Percentiles rank a stretch among this genome's conserved stretches.
Conservation (phyloP, 257 asterid species). For the Osmanthus fragrans region DNA sequence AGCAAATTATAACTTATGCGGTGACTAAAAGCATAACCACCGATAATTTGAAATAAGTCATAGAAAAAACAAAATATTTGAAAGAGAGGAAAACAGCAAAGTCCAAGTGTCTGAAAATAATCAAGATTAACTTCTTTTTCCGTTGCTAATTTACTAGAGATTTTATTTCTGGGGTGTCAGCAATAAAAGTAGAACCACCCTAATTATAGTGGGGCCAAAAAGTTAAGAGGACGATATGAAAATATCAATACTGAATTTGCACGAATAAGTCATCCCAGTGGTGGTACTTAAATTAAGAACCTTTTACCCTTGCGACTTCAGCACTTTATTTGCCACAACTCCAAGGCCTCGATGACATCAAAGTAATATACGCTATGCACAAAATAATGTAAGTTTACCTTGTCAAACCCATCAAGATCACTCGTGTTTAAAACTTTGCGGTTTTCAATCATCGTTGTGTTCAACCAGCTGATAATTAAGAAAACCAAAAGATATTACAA, state of each 20-base stretch:
- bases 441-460: conserved; percentile 94
- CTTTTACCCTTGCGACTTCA: no score
- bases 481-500: not conserved
- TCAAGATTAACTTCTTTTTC: not conserved
- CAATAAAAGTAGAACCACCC: no score
- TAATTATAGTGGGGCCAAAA: not conserved
- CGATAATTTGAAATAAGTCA: not conserved
- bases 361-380: not conserved
- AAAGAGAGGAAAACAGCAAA: not conserved
- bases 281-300: no score
- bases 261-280: no score
- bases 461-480: conserved; percentile 75
- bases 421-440: conserved; percentile 68
- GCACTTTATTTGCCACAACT: not conserved
- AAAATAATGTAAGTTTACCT: conserved; percentile 51
- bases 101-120: not conserved
- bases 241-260: not conserved
- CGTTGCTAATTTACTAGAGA: not conserved
- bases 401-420: conserved; percentile 98
- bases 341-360: not conserved
- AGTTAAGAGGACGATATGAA: not conserved
- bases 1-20: not conserved
- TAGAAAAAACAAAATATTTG: not conserved
- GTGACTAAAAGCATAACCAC: not conserved
- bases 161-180: not conserved